Base-by-base conservation (phyloP, 768 basidiomycete species). In the Suillus tomentosus region DNA sequence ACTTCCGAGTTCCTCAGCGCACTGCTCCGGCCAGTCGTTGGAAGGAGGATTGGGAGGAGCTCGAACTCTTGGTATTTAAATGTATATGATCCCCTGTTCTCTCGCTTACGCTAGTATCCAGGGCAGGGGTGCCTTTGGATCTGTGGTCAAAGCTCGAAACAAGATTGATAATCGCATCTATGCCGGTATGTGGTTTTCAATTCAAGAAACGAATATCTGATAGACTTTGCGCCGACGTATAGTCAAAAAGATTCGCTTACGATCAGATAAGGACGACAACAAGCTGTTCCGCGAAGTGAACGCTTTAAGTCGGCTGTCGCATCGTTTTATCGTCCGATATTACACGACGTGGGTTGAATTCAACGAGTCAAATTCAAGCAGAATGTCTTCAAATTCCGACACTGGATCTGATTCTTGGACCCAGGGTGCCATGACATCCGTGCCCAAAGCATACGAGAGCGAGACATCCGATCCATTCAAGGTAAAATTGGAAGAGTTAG, bases 61-160 rank as follows among this genome's bases (percentile, higher is more conserved):
- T 97, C 10, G 95, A 96, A 72, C 80, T 94, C 39, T 71, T 96
- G 70, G 94, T 89, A 70, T 58, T 70, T 57, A 42, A 42, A 82
- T 70, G 13, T 43, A 27, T 40, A 10, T 51, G 47, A 14, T 55
- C 62, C 24, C 14, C 24, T 27, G 31, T 61, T 50, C 24, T 40
- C 54, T 13, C 53, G 61, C 15, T 61, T 22, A 48, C 9, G 9
- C 45, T 61, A 13, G 53, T 34, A 8, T 2, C 6, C 66, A 94
- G 91, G 95, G 95, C 0, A 90, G 90, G 72, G 95, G 95, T 0
- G 94, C 86, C 0, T 96, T 94, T 74, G 95, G 95, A 0, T 92
- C 93, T n/a, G 95, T 97, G 0, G 94, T 97, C 37, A 97, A 97
- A 73, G 95, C 95, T 3, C 83, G 89, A 54, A 95, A 96, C 71